Evolutionary conservation across 176 grass and related monocot species (phyloP).

Genomic region (Eragrostis curvula): DNA sequence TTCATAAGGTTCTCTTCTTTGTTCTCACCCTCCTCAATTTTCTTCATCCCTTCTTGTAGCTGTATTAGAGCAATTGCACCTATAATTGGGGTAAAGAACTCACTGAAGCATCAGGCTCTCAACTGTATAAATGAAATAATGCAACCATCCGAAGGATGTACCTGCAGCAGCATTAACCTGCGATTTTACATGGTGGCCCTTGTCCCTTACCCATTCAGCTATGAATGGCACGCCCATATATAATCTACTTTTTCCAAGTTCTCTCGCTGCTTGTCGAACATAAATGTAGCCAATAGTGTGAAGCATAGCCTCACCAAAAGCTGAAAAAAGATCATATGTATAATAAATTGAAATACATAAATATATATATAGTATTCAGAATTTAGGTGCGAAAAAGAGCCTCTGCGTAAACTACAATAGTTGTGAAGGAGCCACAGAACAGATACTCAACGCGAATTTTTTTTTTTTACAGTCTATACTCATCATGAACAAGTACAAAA

Average conservation of each 20-base stretch:
- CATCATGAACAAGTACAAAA: neutral
- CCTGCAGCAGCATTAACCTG: constrained; percentile 98
- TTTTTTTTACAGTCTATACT: too few relatives aligned
- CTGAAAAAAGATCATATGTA: constrained; percentile 52
- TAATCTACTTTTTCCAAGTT: constrained; percentile 77
- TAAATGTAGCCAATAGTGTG: constrained; percentile 97
- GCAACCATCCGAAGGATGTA: constrained; percentile 38
- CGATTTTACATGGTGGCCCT: constrained; percentile 89
- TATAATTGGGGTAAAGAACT: constrained; percentile 29
- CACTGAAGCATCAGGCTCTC: neutral
- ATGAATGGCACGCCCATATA: constrained; percentile 94
- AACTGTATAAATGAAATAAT: neutral
- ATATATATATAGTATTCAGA: neutral
- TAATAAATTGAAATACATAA: constrained; percentile 2
- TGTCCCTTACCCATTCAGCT: constrained; percentile 97
- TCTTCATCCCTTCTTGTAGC: constrained; percentile 91
- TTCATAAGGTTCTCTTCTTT: constrained; percentile 63
- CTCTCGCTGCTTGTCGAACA: constrained; percentile 80
- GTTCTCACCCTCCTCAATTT: constrained; percentile 62
- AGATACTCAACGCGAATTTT: too few relatives aligned
- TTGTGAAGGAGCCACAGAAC: neutral
- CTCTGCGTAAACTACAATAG: neutral
- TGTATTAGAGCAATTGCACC: constrained; percentile 86
- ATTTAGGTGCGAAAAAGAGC: neutral
- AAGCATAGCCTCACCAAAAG: constrained; percentile 98